Evolutionary conservation across 345 rosid species (phyloP).

Genomic region (Mangifera indica): DNA sequence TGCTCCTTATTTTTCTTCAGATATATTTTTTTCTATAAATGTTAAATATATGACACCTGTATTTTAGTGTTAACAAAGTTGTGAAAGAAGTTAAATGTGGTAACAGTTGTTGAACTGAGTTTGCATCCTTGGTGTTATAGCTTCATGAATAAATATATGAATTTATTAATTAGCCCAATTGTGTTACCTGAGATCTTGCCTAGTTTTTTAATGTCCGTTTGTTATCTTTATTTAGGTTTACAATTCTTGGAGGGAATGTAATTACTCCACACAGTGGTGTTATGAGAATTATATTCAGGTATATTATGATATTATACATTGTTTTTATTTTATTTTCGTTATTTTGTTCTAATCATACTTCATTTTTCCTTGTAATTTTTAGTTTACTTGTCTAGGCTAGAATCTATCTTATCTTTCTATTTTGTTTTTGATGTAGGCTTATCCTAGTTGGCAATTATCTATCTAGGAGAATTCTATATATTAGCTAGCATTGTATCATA

Average conservation of each 20-base stretch:
- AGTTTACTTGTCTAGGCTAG: background rate
- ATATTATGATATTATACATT: background rate
- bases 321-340: background rate
- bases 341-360: background rate
- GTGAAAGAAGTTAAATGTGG: background rate
- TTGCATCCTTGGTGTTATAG: constrained; percentile 2
- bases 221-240: constrained; percentile 58
- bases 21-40: background rate
- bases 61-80: background rate
- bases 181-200: background rate
- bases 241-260: constrained; percentile 94
- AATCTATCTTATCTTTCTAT: too few species aligned
- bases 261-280: constrained; percentile 97
- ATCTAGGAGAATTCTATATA: too few species aligned
- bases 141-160: constrained; percentile 1
- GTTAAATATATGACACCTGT: background rate
- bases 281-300: constrained; percentile 98
- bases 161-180: background rate
- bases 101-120: background rate
- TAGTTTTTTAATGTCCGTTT: constrained; percentile 11
- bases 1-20: background rate
- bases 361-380: background rate
- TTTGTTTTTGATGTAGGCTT: too few species aligned
- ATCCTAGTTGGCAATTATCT: too few species aligned
- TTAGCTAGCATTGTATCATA: too few species aligned